Base-by-base conservation (phyloP, 768 basidiomycete species). In the Panellus pusillus region DNA sequence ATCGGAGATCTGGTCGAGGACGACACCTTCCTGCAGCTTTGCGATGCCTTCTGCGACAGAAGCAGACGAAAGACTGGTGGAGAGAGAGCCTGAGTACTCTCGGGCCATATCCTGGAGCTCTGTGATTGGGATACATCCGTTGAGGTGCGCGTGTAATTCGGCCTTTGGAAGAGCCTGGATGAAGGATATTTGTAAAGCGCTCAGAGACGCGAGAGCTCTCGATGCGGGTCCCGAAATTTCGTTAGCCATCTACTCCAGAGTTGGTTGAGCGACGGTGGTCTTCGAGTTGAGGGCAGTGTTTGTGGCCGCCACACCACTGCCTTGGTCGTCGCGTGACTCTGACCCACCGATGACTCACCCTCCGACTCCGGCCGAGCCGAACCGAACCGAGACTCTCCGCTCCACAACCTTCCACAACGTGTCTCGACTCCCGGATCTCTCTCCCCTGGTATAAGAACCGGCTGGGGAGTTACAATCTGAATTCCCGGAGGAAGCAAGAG, bases 161-260 rank as follows among this genome's bases (percentile, higher is more conserved):
- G 91, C 89, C 68, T 93, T 93, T 9, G 87, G 87, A 0, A 92
- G 75, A 1, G 57, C 52, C 44, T 79, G 73, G 39, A 93, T 72
- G 67, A 92, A 93, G 6, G 65, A 32, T 19, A 84, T 45, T 58
- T 91, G 83, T 6, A 69, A 57, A 0, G 71, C 57, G 9, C 72
- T 71, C 19, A 92, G 76, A 1, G 83, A 79, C 1, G 62, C 65
- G 12, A 91, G 68, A 0, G 91, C 91, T 0, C 54, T 61, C 0
- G 77, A 74, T 1, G 83, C 76, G 3, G 73, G 74, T 7, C 77
- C 79, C 44, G 74, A 65, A 37, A 79, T 66, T 9, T 42, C 36
- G 19, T 27, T 35, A 8, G 44, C 31, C 52, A 59, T 58, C 5
- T 3, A 24, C 3, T 24, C 24, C 24, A 24, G 24, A 24, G 6